Evolutionary conservation across 139 green algal species (phyloP).

Genomic region (Micromonas commoda): DNA sequence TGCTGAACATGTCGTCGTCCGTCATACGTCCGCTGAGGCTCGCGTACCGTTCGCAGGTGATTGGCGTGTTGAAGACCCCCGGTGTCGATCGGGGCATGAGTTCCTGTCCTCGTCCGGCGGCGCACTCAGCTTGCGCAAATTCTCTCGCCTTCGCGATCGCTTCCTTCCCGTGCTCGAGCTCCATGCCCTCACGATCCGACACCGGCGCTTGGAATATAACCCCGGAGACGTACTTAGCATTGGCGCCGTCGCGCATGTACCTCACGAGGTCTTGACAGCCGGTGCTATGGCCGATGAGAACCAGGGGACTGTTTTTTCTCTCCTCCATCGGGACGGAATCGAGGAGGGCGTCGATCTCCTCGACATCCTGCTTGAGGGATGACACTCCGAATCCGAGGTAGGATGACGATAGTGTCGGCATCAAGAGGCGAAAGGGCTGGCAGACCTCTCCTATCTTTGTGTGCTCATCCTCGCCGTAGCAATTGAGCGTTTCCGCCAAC

Average conservation of each 20-base stretch:
- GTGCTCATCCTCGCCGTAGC: background rate
- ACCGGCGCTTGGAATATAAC: background rate
- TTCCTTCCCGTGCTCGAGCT: background rate
- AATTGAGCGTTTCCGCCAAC: background rate
- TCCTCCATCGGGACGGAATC: background rate
- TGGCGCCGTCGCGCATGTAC: background rate
- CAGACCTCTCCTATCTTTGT: too few species aligned
- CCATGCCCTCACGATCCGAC: background rate
- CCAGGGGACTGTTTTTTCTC: background rate
- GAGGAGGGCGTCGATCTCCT: background rate
- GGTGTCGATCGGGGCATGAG: background rate
- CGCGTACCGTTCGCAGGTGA: background rate
- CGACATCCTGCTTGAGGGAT: background rate
- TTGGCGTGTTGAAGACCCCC: background rate
- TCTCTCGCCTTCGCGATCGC: background rate
- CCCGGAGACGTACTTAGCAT: background rate
- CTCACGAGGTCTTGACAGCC: background rate
- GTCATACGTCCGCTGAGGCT: background rate
- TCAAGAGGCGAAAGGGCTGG: background rate
- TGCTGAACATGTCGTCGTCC: background rate
- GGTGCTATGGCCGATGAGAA: background rate
- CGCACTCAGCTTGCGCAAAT: background rate
- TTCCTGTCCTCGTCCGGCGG: background rate
- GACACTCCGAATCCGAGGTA: background rate
- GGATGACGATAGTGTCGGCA: background rate